A percentile compares a stretch with the other conserved stretches of the same genome.
Evolutionary conservation across 768 basidiomycete species (phyloP).

Genomic region (Coprinopsis strossmayeri): DNA sequence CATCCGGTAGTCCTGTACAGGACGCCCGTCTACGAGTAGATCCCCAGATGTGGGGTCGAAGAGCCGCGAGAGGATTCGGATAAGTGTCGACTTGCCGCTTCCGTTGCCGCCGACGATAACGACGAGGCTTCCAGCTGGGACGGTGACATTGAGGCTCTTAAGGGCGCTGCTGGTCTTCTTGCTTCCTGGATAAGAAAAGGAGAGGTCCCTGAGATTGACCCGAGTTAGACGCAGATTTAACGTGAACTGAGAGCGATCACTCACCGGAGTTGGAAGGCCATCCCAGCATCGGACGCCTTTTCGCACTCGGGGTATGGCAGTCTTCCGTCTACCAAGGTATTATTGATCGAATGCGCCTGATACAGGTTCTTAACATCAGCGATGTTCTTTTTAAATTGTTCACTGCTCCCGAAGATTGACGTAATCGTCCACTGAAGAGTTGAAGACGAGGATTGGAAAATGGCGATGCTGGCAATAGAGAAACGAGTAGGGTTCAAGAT

Average conservation of each 20-base stretch:
- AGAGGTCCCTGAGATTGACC: background rate
- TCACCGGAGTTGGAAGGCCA: slow-evolving; percentile 7
- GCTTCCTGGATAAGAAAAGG: slow-evolving; percentile 34
- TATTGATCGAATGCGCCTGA: slow-evolving; percentile 43
- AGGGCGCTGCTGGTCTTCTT: slow-evolving; percentile 19
- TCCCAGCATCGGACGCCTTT: background rate
- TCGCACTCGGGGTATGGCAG: slow-evolving; percentile 22
- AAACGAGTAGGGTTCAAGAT: slow-evolving; percentile 15
- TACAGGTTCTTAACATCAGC: slow-evolving; percentile 1
- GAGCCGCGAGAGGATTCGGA: slow-evolving; percentile 30
- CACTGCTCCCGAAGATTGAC: slow-evolving; percentile 8
- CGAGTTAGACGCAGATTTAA: background rate
- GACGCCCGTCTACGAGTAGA: slow-evolving; percentile 26
- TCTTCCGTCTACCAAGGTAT: slow-evolving; percentile 48
- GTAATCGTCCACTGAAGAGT: slow-evolving; percentile 9
- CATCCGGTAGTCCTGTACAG: slow-evolving; percentile 22
- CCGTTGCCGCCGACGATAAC: slow-evolving; percentile 38
- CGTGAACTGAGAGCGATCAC: background rate
- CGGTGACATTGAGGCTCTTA: slow-evolving; percentile 25
- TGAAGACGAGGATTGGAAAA: slow-evolving; percentile 18
- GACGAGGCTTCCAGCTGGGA: slow-evolving; percentile 29
- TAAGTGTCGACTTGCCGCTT: slow-evolving; percentile 30
- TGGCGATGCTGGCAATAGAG: slow-evolving; percentile 17
- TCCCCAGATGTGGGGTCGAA: slow-evolving; percentile 28
- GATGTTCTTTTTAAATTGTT: background rate